Base-by-base conservation (phyloP, 2,329 filamentous ascomycete genomes). In the Venturia nashicola region DNA sequence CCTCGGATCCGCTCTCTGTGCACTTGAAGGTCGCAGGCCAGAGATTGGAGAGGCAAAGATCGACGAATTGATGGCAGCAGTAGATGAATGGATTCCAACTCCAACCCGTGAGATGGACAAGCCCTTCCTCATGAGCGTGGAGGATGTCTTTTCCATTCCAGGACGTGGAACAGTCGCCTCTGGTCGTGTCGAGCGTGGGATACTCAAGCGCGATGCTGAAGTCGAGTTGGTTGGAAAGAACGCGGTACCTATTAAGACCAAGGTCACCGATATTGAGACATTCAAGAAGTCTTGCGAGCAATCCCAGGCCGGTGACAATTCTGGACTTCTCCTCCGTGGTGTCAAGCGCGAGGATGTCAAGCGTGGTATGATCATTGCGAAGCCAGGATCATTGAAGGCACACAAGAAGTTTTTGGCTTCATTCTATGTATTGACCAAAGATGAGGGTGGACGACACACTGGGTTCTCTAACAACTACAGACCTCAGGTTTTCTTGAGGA, bases 281-380 rank as follows among this genome's bases (percentile, higher is more conserved):
- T 99, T 99, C 85, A 97, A 97, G 85, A 99, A 99, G 86, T 95
- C 91, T 61, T 97, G 94, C 78, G 92, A 97, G 65, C 91, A 96
- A 80, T 96, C 93, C 65, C 86, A 90, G 72, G 94, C 94, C 67
- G 94, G 94, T 77, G 94, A 99, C 80, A 99, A 97, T 86, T 97
- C 94, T 34, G 94, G 94, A 74, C 89, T 99, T 44, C 86, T 99
- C 63, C 88, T 99, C 77, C 91, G 94, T 80, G 93, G 94, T 83
- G 79, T 99, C 74, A 92, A 91, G 79, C 91, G 94, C 73, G 94
- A 99, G 80, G 95, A 99, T 72, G 84, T 99, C 72, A 83, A 81
- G 72, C 91, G 94, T 76, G 94, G 94, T 75, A 97, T 99, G 94
- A 90, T 97, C 71, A 82, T 97, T 72, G 86, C 86, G 71, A 85